These are phyloP conservation scores for Ambrosia trifida DNA, from an alignment of 129 eudicot genomes.

Conservation along the genomic window DNA sequence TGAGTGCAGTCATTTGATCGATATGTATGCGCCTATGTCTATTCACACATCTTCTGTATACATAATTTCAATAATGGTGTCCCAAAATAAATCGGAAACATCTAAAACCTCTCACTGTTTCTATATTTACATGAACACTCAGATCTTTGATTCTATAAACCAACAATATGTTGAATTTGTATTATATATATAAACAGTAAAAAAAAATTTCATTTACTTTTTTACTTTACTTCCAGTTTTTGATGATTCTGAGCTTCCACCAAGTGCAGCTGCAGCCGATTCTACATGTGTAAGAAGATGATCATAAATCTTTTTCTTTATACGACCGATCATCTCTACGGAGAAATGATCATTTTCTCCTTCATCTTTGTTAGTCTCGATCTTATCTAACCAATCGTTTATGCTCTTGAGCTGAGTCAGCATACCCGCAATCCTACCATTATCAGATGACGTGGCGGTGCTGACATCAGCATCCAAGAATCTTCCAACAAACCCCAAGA, in stretches of 20 bases:
- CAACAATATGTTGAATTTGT: slow-evolving; percentile 8
- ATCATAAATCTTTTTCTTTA: slow-evolving; percentile 82
- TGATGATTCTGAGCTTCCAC: slow-evolving; percentile 44
- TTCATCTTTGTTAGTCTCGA: slow-evolving; percentile 45
- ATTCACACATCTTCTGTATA: slow-evolving; percentile 3
- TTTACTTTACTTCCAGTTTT: slow-evolving; percentile 20
- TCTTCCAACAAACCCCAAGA: slow-evolving; percentile 70
- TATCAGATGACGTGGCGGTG: slow-evolving; percentile 47
- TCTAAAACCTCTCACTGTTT: slow-evolving; percentile 7
- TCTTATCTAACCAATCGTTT: slow-evolving; percentile 82
- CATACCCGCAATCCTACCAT: slow-evolving; percentile 78
- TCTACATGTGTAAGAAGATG: slow-evolving; percentile 82
- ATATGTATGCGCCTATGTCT: background rate
- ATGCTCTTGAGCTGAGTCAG: slow-evolving; percentile 80
- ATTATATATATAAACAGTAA: slow-evolving; percentile 17
- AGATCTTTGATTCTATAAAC: slow-evolving; percentile 17
- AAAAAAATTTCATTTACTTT: slow-evolving; percentile 15
- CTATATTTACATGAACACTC: slow-evolving; percentile 15
- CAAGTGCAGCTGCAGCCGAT: slow-evolving; percentile 95
- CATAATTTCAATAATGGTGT: background rate
- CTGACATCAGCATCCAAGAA: slow-evolving; percentile 81
- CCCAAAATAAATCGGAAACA: slow-evolving; percentile 3
- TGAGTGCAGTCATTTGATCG: background rate
- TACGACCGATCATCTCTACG: slow-evolving; percentile 53
- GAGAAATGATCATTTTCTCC: slow-evolving; percentile 30